phyloP scores from a whole-genome alignment of 1,139 yeast genomes.

The Candida sp. region DNA sequence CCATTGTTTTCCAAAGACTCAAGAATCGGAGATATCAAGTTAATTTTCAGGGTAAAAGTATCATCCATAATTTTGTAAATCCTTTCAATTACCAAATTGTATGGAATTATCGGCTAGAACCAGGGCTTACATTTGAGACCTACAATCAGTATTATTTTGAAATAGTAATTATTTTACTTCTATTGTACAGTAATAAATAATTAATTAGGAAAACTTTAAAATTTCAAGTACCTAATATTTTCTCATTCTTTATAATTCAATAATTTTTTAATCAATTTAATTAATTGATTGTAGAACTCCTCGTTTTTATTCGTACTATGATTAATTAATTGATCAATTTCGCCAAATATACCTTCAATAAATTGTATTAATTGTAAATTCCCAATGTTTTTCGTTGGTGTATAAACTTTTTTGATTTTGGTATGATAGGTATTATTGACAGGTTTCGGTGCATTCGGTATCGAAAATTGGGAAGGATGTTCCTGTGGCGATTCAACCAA shows the following conservation, averaged over 20 bases:
- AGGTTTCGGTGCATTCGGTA: slow-evolving; percentile 2
- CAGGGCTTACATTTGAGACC: no score
- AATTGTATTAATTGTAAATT: slow-evolving; percentile 22
- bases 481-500: not conserved
- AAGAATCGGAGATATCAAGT: no score
- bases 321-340: slow-evolving; percentile 22
- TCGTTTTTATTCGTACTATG: slow-evolving; percentile 5
- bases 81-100: no score
- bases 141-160: no score
- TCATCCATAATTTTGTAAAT: no score
- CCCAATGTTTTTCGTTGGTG: slow-evolving; percentile 32
- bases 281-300: slow-evolving; percentile 17
- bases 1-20: no score
- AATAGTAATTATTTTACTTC: no score
- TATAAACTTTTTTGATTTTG: slow-evolving; percentile 31
- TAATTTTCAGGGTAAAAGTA: no score
- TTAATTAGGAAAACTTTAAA: no score
- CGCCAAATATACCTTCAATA: slow-evolving; percentile 24
- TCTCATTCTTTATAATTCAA: slow-evolving; percentile 1
- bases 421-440: slow-evolving; percentile 27
- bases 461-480: not conserved
- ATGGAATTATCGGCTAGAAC: no score
- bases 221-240: no score
- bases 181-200: no score
- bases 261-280: slow-evolving; percentile 13